Evolutionary conservation across 257 asterid genomes (phyloP).

Genomic region (Eustoma russellianum): DNA sequence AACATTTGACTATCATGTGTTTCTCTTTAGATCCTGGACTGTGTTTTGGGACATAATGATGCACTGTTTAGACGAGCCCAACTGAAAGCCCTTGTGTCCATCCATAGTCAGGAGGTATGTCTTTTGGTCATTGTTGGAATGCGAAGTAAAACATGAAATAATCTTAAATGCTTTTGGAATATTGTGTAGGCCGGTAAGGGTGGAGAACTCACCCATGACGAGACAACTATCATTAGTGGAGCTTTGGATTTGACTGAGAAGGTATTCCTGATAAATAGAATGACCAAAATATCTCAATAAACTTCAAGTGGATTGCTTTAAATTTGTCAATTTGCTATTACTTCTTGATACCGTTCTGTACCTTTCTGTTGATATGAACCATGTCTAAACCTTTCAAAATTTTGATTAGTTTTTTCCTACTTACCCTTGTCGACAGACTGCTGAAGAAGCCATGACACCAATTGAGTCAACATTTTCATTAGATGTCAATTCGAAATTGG

Average conservation of each 20-base stretch:
- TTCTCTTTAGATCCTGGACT: slow-evolving; percentile 61
- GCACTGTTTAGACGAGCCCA: slow-evolving; percentile 97
- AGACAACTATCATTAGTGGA: slow-evolving; percentile 95
- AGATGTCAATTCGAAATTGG: slow-evolving; percentile 90
- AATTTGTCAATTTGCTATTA: not conserved
- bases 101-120: slow-evolving; percentile 83
- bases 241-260: slow-evolving; percentile 95
- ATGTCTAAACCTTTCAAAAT: not conserved
- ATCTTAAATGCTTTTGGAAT: not conserved
- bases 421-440: slow-evolving; percentile 54
- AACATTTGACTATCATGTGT: not conserved
- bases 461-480: slow-evolving; percentile 95
- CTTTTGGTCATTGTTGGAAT: slow-evolving; percentile 2
- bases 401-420: slow-evolving; percentile 1
- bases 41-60: slow-evolving; percentile 82
- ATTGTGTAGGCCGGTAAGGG: slow-evolving; percentile 86
- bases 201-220: slow-evolving; percentile 95
- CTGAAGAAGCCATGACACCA: slow-evolving; percentile 99
- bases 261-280: slow-evolving; percentile 29
- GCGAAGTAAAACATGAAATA: not conserved
- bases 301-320: no score
- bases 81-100: slow-evolving; percentile 94
- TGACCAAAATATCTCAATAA: not conserved
- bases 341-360: no score
- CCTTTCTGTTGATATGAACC: no score